A percentile compares a stretch with the other conserved stretches of the same genome.
Conservation (phyloP, 495 filamentous ascomycete genomes). For the Immersiella caudata region DNA sequence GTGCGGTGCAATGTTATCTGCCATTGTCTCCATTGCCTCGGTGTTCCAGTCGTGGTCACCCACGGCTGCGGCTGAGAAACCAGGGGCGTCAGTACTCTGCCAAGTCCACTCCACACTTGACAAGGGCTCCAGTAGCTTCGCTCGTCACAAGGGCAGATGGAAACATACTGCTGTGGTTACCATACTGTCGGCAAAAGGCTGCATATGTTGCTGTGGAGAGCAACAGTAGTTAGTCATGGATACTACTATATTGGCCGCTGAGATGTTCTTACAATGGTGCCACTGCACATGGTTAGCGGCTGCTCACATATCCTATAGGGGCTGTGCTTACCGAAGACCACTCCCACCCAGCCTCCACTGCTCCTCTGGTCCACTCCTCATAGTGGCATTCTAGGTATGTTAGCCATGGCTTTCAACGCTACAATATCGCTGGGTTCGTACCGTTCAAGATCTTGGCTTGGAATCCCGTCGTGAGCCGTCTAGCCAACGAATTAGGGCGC, state of each 20-base stretch:
- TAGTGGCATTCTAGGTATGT: background rate
- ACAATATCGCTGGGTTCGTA: background rate
- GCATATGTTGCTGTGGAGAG: conserved; percentile 29
- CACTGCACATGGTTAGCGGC: conserved; percentile 12
- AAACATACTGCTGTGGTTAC: conserved; percentile 27
- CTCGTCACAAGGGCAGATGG: no score
- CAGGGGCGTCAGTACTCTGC: background rate
- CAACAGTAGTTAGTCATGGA: background rate
- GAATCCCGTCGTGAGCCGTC: background rate
- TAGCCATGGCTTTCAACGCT: background rate
- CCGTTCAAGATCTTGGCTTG: background rate
- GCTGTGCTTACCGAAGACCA: background rate
- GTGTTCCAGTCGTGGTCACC: conserved; percentile 43
- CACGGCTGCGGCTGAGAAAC: conserved; percentile 4
- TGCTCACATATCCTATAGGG: background rate
- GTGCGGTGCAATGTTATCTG: conserved; percentile 25
- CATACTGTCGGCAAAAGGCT: conserved; percentile 42
- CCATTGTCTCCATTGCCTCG: conserved; percentile 43
- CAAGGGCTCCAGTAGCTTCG: background rate
- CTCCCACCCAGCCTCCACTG: background rate
- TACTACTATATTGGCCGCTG: no score
- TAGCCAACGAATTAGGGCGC: background rate
- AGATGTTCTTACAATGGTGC: conserved; percentile 20
- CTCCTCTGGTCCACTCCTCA: background rate
- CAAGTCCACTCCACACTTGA: background rate